Percentiles rank a stretch among this genome's conserved stretches.
Evolutionary conservation across 495 filamentous ascomycete genomes (phyloP).

Genomic region (Talaromyces ruber): DNA sequence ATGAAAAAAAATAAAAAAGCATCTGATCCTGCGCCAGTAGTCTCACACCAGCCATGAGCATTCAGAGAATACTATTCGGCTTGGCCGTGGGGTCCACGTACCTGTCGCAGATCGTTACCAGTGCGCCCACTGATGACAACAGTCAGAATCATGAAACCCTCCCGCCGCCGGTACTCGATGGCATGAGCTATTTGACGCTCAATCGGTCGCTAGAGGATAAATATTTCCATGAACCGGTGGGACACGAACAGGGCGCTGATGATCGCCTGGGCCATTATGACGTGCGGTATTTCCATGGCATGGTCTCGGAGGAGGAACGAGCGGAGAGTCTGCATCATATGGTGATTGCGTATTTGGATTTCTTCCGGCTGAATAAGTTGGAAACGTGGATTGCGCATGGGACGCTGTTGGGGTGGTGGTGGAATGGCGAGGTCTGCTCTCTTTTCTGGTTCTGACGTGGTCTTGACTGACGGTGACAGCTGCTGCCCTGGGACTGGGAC

Average conservation of each 20-base stretch:
- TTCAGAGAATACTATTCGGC: neutral
- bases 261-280: constrained; percentile 64
- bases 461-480: constrained; percentile 17
- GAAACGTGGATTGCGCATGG: constrained; percentile 89
- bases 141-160: neutral
- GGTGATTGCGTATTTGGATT: constrained; percentile 64
- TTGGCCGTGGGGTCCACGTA: neutral
- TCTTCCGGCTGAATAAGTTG: constrained; percentile 50
- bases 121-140: neutral
- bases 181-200: neutral
- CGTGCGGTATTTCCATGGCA: constrained; percentile 52
- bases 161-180: neutral
- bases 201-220: constrained; percentile 28
- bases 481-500: constrained; percentile 85
- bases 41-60: neutral
- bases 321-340: constrained; percentile 56
- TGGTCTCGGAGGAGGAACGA: constrained; percentile 55
- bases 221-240: constrained; percentile 28
- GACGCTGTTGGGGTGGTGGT: constrained; percentile 85
- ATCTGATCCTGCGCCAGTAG: neutral
- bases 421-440: constrained; percentile 59
- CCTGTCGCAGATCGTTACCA: neutral
- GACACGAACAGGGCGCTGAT: constrained; percentile 45
- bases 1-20: neutral
- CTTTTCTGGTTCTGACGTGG: neutral